Conservation (phyloP, 352 stramenopile species). For the Pythium pyrilobum region DNA sequence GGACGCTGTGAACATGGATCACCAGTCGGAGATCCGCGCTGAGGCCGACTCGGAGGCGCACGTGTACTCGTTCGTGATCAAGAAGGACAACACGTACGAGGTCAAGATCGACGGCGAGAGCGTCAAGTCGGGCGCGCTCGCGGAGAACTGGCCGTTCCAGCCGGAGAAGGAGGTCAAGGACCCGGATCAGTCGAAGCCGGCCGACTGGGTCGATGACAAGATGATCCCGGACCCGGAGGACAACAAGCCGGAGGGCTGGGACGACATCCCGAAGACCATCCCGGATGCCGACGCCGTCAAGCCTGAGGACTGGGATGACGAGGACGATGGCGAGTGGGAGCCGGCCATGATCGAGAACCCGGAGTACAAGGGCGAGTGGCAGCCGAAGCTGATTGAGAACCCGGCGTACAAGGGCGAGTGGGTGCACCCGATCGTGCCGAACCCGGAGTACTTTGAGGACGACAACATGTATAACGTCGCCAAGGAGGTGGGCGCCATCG, state of each 20-base stretch:
- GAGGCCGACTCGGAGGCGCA: constrained; percentile 89
- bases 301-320: constrained; percentile 98
- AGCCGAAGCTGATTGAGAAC: constrained; percentile 97
- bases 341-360: constrained; percentile 93
- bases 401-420: constrained; percentile 99
- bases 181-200: constrained; percentile 94
- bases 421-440: constrained; percentile 95
- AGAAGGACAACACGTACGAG: constrained; percentile 96
- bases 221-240: constrained; percentile 94
- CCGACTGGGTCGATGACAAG: constrained; percentile 96
- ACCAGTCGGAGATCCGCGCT: constrained; percentile 77
- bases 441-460: constrained; percentile 97
- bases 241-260: constrained; percentile 95
- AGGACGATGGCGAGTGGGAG: constrained; percentile 99
- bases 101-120: constrained; percentile 96
- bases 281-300: constrained; percentile 95
- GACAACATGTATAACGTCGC: constrained; percentile 93
- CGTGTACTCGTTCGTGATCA: constrained; percentile 97
- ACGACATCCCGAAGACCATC: constrained; percentile 96
- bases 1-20: constrained; percentile 91
- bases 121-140: constrained; percentile 88
- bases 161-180: constrained; percentile 96
- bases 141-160: constrained; percentile 96
- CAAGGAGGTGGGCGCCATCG: constrained; percentile 94
- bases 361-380: constrained; percentile 98